Percentiles rank a stretch among this genome's conserved stretches.
Evolutionary conservation across 768 basidiomycete species (phyloP).

Genomic region (Scleroderma bovista): DNA sequence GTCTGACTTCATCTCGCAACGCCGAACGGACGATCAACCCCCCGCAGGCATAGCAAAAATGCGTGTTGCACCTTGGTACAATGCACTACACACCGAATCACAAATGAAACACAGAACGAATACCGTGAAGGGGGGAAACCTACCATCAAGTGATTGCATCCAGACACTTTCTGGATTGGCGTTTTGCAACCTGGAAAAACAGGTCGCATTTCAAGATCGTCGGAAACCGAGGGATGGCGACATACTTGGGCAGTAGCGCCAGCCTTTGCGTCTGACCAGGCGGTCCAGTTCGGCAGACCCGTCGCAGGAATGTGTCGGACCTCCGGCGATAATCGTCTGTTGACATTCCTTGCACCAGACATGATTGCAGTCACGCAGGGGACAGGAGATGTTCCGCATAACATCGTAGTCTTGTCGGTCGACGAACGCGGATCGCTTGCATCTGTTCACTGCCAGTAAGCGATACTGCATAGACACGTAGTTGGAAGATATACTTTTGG

Average conservation of each 20-base stretch:
- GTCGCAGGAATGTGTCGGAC: constrained; percentile 51
- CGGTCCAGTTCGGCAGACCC: constrained; percentile 48
- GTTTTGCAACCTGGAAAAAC: constrained; percentile 37
- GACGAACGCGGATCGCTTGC: constrained; percentile 42
- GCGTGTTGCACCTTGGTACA: constrained; percentile 52
- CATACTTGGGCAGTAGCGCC: constrained; percentile 60
- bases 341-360: constrained; percentile 62
- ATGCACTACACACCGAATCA: constrained; percentile 36
- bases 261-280: constrained; percentile 49
- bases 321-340: constrained; percentile 32
- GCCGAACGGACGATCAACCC: constrained; percentile 39
- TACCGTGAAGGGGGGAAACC: constrained; percentile 11
- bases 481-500: constrained; percentile 35
- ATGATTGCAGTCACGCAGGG: constrained; percentile 40
- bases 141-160: constrained; percentile 59
- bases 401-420: constrained; percentile 43
- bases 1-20: constrained; percentile 23
- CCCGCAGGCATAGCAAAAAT: constrained; percentile 53
- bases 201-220: not conserved
- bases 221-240: not conserved
- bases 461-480: not conserved
- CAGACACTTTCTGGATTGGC: constrained; percentile 44
- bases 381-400: constrained; percentile 42
- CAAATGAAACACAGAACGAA: not conserved
- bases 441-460: constrained; percentile 33